Conservation (phyloP, 108 stramenopile genomes). For the Skeletonema grethae region DNA sequence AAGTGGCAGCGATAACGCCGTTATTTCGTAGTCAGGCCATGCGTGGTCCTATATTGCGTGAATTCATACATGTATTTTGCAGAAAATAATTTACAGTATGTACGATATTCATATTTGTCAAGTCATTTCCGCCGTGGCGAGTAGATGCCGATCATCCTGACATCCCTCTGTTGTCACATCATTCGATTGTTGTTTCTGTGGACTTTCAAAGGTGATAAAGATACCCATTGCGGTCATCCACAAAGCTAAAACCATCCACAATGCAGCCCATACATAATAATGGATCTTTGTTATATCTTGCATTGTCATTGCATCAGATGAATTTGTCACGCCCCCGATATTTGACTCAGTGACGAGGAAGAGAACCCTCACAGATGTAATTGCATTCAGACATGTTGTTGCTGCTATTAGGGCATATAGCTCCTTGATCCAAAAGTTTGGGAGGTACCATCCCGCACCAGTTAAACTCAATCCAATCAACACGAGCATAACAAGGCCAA, state of each 20-base stretch:
- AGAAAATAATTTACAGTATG: background rate
- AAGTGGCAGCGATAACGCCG: conserved; percentile 3
- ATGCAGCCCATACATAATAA: conserved; percentile 19
- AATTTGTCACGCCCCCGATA: conserved; percentile 26
- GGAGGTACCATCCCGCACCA: conserved; percentile 19
- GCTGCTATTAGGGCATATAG: conserved; percentile 37
- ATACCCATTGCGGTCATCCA: conserved; percentile 40
- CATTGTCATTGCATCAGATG: conserved; percentile 42
- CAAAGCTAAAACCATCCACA: conserved; percentile 28
- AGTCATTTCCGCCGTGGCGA: conserved; percentile 18
- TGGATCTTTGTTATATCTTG: conserved; percentile 36
- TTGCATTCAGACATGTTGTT: conserved; percentile 41
- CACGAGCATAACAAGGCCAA: conserved; percentile 49
- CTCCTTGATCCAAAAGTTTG: conserved; percentile 33
- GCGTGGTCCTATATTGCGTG: background rate
- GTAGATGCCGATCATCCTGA: conserved; percentile 20
- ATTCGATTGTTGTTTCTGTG: conserved; percentile 11
- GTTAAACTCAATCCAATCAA: conserved; percentile 25
- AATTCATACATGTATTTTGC: background rate
- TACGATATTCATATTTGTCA: background rate
- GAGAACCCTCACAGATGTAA: conserved; percentile 24
- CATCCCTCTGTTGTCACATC: conserved; percentile 6
- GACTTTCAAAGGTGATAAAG: conserved; percentile 26
- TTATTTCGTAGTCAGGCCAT: background rate
- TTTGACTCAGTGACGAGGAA: conserved; percentile 33